Evolutionary conservation across 345 rosid species (phyloP).

Genomic region (Eucalyptus urophylla): DNA sequence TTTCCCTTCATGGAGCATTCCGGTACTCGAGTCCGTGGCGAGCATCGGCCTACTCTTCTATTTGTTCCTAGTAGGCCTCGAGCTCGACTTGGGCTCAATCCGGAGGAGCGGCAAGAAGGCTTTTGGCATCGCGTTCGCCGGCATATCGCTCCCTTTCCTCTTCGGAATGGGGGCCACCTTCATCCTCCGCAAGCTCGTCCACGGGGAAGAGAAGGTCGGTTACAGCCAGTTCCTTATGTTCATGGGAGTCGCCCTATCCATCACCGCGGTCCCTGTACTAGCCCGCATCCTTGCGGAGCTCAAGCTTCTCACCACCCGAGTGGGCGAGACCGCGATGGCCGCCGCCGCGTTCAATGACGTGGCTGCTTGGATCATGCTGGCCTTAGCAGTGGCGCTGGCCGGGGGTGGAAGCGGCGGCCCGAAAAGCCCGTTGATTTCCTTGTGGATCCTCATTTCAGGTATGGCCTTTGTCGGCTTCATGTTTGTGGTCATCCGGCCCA

Average conservation of each 20-base stretch:
- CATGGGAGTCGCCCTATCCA: constrained; percentile 88
- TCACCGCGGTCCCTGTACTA: constrained; percentile 89
- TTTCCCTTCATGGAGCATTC: constrained; percentile 40
- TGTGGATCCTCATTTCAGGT: constrained; percentile 72
- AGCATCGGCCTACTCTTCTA: constrained; percentile 51
- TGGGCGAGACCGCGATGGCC: constrained; percentile 82
- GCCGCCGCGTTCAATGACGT: constrained; percentile 92
- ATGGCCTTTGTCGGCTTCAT: constrained; percentile 49
- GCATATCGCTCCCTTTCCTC: constrained; percentile 44
- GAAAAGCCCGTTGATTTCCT: constrained; percentile 49
- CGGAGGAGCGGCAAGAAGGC: constrained; percentile 25
- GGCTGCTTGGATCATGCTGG: constrained; percentile 76
- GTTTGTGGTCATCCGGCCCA: constrained; percentile 53
- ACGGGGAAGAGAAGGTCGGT: constrained; percentile 42
- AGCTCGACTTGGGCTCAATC: constrained; percentile 34
- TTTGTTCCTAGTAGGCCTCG: constrained; percentile 58
- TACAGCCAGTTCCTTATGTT: constrained; percentile 55
- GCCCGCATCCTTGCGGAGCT: constrained; percentile 93
- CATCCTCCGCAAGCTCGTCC: constrained; percentile 34
- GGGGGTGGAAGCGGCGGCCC: constrained; percentile 32
- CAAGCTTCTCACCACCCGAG: constrained; percentile 51
- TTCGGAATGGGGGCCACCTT: constrained; percentile 32
- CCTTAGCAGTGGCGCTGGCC: constrained; percentile 67
- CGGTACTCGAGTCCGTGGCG: constrained; percentile 40
- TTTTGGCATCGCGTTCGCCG: constrained; percentile 35